Evolutionary conservation across 75 land plant genomes (phyloP).

Genomic region (Chamaecyparis obtusa): DNA sequence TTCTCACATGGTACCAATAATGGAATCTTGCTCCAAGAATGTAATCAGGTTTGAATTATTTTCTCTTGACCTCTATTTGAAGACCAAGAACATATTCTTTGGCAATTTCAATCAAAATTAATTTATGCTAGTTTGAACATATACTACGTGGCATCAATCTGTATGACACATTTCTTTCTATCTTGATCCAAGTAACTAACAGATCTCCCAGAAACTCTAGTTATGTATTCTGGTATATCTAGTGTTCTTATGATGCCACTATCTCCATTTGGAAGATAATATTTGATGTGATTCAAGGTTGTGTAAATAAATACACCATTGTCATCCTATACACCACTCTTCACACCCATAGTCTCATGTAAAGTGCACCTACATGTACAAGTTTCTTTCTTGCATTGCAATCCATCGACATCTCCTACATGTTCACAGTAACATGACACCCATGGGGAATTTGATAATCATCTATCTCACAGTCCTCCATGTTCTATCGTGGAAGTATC

Average conservation of each 20-base stretch:
- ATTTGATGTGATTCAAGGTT: conserved; percentile 45
- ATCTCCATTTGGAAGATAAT: conserved; percentile 52
- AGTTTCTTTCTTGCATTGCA: conserved; percentile 27
- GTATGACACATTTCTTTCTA: conserved; percentile 35
- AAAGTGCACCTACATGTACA: conserved; percentile 44
- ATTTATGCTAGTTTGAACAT: conserved; percentile 63
- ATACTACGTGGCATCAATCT: conserved; percentile 42
- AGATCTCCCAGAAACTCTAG: conserved; percentile 28
- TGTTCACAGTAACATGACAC: neutral
- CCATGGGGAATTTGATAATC: neutral
- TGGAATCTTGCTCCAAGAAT: no score
- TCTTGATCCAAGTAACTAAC: conserved; percentile 37
- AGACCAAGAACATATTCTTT: conserved; percentile 62
- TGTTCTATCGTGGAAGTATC: neutral
- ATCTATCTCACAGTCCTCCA: neutral
- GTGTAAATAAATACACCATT: conserved; percentile 43
- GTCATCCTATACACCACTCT: conserved; percentile 65
- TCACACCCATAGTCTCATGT: conserved; percentile 70
- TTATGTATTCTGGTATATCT: conserved; percentile 42
- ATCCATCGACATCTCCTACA: neutral
- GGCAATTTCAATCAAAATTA: conserved; percentile 46
- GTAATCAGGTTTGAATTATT: no score
- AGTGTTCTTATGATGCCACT: conserved; percentile 38
- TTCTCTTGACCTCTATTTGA: conserved; percentile 63
- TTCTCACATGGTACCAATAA: no score